Evolutionary conservation across 108 stramenopile species (phyloP).

Genomic region (Pseudonitzschia delicatissima): DNA sequence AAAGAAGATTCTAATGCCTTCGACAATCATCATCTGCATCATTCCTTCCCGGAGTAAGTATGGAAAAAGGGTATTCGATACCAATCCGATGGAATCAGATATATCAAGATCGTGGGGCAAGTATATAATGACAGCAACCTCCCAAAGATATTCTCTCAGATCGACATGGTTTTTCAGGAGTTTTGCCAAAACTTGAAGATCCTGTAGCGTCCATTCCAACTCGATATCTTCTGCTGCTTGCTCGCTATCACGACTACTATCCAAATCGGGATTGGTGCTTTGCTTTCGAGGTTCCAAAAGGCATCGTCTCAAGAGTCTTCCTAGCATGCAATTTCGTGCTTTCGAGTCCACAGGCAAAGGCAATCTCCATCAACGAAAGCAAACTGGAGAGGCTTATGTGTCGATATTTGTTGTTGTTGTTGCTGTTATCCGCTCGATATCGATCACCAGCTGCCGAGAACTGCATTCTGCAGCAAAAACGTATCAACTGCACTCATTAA

Average conservation of each 20-base stretch:
- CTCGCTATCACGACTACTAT: background rate
- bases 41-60: slow-evolving; percentile 34
- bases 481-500: slow-evolving; percentile 14
- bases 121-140: slow-evolving; percentile 21
- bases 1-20: slow-evolving; percentile 4
- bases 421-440: background rate
- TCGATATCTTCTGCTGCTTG: background rate
- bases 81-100: slow-evolving; percentile 11
- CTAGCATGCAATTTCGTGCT: slow-evolving; percentile 10
- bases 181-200: slow-evolving; percentile 16
- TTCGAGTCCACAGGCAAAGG: slow-evolving; percentile 14
- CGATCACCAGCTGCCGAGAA: background rate
- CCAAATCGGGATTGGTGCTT: background rate
- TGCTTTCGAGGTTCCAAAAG: slow-evolving; percentile 10
- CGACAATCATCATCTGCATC: slow-evolving; percentile 27
- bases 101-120: slow-evolving; percentile 33
- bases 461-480: slow-evolving; percentile 14
- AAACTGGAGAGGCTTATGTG: slow-evolving; percentile 13
- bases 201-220: slow-evolving; percentile 25
- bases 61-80: slow-evolving; percentile 24
- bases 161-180: slow-evolving; percentile 11
- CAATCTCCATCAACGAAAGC: slow-evolving; percentile 18
- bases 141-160: slow-evolving; percentile 30
- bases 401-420: background rate
- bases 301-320: slow-evolving; percentile 4